Base-by-base conservation (phyloP, 768 basidiomycete genomes). In the Daedaleopsis sinensis region DNA sequence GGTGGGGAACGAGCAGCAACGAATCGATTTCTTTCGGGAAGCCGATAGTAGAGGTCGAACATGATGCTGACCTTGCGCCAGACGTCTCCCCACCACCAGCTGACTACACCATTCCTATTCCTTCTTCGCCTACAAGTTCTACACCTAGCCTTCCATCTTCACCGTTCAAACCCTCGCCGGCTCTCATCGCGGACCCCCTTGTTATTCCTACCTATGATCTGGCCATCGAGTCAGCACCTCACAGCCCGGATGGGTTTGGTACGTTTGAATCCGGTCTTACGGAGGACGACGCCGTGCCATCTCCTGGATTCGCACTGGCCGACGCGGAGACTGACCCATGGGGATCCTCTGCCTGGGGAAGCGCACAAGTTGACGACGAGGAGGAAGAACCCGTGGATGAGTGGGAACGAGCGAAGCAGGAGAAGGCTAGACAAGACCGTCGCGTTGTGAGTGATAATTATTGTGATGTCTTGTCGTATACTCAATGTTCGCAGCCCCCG, bases 341-440 rank as follows among this genome's bases (percentile, higher is more conserved):
- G 73, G 69, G 67, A 18, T 27, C 61, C 21, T 66, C 75, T 21
- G 68, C 73, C 12, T 77, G 74, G 74, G 61, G 38, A 0, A 58
- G 58, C n/a, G 44, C 47, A 18, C 24, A 57, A 11, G 55, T 47
- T 15, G 60, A 67, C 16, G 59, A 36, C 8, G 49, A 58, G 42
- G 66, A 71, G n/a, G 68, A 71, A 8, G 73, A 76, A 47, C 67
- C 71, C 7, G 70, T 75, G 6, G 88, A 91, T 68, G 87, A 88
- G 72, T 91, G 90, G 90, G 88, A 89, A 64, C 67, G 72, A 11
- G 88, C 89, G 13, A 82, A 77, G 61, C 78, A 75, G 66, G 75
- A 82, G 62, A 88, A 89, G 66, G 82, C 82, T 63, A 80, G 79
- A 61, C 78, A 83, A 67, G 84, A 91, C 69, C 79, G 79, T 47